A percentile compares a stretch with the other conserved stretches of the same genome.
Conservation (phyloP, 306 rosid species). For the Quercus cerris region DNA sequence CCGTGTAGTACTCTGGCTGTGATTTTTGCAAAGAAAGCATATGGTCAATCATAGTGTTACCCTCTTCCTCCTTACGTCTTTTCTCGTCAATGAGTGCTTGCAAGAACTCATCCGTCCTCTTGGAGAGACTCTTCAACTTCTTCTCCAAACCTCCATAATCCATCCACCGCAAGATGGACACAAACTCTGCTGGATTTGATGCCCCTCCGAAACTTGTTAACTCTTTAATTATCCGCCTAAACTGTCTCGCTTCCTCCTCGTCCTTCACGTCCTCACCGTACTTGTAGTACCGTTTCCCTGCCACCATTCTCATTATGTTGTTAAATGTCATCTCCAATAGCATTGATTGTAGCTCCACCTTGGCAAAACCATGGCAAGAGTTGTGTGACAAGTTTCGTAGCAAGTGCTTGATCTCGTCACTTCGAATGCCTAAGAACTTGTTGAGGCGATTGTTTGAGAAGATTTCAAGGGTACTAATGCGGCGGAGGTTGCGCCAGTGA, state of each 20-base stretch:
- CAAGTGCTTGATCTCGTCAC: slow-evolving; percentile 37
- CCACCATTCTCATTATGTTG: slow-evolving; percentile 58
- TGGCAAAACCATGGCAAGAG: slow-evolving; percentile 7
- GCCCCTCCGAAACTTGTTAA: slow-evolving; percentile 6
- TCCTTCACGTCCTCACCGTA: slow-evolving; percentile 16
- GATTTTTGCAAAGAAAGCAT: slow-evolving; percentile 23
- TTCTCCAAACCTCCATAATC: slow-evolving; percentile 16
- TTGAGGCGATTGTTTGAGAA: slow-evolving; percentile 40
- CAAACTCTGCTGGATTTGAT: slow-evolving; percentile 30
- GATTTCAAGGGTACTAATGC: slow-evolving; percentile 52
- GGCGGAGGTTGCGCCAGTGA: slow-evolving; percentile 83
- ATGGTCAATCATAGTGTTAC: slow-evolving; percentile 5
- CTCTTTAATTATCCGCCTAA: slow-evolving; percentile 36
- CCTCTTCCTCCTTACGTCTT: neutral
- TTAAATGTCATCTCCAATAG: slow-evolving; percentile 51
- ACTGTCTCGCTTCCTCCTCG: slow-evolving; percentile 39
- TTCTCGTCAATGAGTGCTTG: slow-evolving; percentile 15
- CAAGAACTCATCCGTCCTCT: slow-evolving; percentile 26
- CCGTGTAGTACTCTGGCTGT: slow-evolving; percentile 15
- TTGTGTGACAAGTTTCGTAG: slow-evolving; percentile 11
- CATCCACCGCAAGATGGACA: slow-evolving; percentile 39
- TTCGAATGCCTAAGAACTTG: slow-evolving; percentile 26
- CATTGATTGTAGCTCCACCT: slow-evolving; percentile 33
- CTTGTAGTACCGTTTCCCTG: slow-evolving; percentile 63
- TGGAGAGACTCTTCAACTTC: slow-evolving; percentile 17